Percentiles rank a stretch among this genome's conserved stretches.
These are phyloP conservation scores for Clarireedia hainanense DNA, from an alignment of 2,329 filamentous ascomycete genomes.

Conservation along the genomic window DNA sequence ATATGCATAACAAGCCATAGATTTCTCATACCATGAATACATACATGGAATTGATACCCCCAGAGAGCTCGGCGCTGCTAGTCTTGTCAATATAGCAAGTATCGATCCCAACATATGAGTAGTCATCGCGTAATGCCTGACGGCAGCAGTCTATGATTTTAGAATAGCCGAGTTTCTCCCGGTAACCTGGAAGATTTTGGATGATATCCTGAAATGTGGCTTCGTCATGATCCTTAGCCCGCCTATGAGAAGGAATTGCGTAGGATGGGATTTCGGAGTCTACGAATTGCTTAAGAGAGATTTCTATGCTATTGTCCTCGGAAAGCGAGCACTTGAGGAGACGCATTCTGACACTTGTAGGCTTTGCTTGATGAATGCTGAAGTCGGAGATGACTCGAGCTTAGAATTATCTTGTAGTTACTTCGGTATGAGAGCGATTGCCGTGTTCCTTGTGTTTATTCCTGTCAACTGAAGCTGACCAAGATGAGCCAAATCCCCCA, in stretches of 20 bases:
- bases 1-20: constrained; percentile 12
- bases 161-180: neutral
- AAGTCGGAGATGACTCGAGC: too few relatives aligned
- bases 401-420: too few relatives aligned
- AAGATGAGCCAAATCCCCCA: too few relatives aligned
- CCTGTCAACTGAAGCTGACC: too few relatives aligned
- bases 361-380: too few relatives aligned
- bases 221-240: neutral
- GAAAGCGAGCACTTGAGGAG: neutral
- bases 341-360: neutral
- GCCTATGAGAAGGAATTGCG: neutral
- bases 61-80: constrained; percentile 9
- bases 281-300: neutral
- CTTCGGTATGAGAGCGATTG: too few relatives aligned
- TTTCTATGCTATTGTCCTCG: neutral
- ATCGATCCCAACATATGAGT: constrained; percentile 10
- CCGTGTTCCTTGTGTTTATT: too few relatives aligned
- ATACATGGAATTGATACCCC: constrained; percentile 13
- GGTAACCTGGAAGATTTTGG: neutral
- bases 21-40: constrained; percentile 11
- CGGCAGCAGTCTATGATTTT: neutral
- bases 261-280: neutral
- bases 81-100: constrained; percentile 16
- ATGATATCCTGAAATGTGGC: neutral
- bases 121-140: neutral